phyloP scores from a whole-genome alignment of 352 stramenopile genomes.

The Globisporangium echinulatum region DNA sequence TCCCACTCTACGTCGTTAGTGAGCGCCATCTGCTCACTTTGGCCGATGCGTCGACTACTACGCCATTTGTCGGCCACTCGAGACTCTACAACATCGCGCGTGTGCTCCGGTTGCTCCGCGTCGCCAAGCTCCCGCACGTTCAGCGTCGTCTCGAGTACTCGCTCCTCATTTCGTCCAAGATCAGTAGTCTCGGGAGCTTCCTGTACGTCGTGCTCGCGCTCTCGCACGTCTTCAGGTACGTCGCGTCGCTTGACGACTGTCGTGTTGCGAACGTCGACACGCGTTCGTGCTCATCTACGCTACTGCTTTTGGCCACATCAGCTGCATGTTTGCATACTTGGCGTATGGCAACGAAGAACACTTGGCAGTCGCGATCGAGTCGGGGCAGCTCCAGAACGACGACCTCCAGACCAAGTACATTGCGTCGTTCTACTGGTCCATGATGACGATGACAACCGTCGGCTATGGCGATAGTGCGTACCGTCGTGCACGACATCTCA shows the following conservation, averaged over 20 bases:
- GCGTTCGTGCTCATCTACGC: background rate
- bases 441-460: conserved; percentile 83
- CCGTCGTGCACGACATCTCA: conserved; percentile 2
- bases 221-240: conserved; percentile 73
- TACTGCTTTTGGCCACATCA: too few relatives aligned
- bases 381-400: conserved; percentile 36
- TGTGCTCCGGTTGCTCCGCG: conserved; percentile 40
- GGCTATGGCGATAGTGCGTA: conserved; percentile 74
- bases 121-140: conserved; percentile 48
- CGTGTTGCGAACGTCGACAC: too few relatives aligned
- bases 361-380: conserved; percentile 30
- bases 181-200: conserved; percentile 71
- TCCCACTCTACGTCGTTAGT: conserved; percentile 63
- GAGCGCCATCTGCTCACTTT: conserved; percentile 20
- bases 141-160: conserved; percentile 62
- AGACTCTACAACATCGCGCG: conserved; percentile 47
- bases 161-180: conserved; percentile 69
- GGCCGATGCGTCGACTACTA: too few relatives aligned
- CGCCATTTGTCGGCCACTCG: conserved; percentile 18
- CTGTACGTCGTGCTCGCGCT: conserved; percentile 62
- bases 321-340: conserved; percentile 67
- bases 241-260: background rate
- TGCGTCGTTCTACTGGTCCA: conserved; percentile 79
- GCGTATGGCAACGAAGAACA: conserved; percentile 56
- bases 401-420: conserved; percentile 64